A percentile compares a stretch with the other conserved stretches of the same genome.
Evolutionary conservation across 179 eudicot species (phyloP).

Genomic region (Beta macrorhiza): DNA sequence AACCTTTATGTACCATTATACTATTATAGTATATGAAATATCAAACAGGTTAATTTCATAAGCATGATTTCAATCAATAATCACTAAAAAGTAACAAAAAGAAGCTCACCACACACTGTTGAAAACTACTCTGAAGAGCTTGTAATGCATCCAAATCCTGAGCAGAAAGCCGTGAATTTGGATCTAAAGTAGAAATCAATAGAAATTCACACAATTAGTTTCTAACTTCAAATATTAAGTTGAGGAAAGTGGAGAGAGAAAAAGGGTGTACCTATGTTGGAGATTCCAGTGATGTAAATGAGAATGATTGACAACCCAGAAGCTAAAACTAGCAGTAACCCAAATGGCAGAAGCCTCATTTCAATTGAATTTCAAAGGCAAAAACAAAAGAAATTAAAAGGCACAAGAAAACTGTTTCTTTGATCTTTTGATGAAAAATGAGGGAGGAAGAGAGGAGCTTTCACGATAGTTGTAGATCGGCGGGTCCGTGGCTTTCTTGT

Average conservation of each 20-base stretch:
- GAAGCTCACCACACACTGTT: slow-evolving; percentile 77
- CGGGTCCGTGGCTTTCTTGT: neutral
- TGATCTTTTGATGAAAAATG: neutral
- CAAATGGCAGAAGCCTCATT: slow-evolving; percentile 78
- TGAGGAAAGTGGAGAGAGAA: neutral
- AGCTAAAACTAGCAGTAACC: slow-evolving; percentile 57
- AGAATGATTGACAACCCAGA: slow-evolving; percentile 70
- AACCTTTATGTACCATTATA: neutral
- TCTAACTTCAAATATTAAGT: neutral
- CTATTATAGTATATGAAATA: neutral
- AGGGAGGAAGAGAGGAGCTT: neutral
- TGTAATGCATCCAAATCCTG: slow-evolving; percentile 71
- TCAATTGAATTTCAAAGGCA: neutral
- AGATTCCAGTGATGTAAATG: slow-evolving; percentile 62
- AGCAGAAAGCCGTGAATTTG: slow-evolving; percentile 38
- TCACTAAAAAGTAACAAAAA: neutral
- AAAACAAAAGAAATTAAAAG: no score
- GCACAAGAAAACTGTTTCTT: neutral
- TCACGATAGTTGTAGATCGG: neutral
- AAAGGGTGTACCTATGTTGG: slow-evolving; percentile 39
- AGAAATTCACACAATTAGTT: slow-evolving; percentile 4
- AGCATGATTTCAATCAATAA: neutral
- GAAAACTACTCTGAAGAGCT: slow-evolving; percentile 58
- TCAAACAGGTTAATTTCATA: neutral
- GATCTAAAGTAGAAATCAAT: slow-evolving; percentile 38